Base-by-base conservation (phyloP, 2,329 filamentous ascomycete species). In the Teratosphaeria gauchensis region DNA sequence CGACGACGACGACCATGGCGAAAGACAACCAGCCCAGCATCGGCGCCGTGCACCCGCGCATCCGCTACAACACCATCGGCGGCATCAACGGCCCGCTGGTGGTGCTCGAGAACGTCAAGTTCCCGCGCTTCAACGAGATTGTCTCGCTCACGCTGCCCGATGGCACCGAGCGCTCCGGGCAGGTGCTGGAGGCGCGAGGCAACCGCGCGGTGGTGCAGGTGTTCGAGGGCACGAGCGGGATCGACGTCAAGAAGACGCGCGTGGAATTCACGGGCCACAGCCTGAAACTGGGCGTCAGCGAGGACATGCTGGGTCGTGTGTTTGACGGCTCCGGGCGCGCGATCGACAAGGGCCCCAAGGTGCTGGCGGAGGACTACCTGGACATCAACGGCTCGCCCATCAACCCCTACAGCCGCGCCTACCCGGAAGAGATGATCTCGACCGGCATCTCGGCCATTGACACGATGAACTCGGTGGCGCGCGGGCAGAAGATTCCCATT, bases 341-440 rank as follows among this genome's bases (percentile, higher is more conserved):
- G 68, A 99, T 99, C 75, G 94, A 99, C 80, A 99, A 97, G 80
- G 94, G 95, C 57, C 94, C 94, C 62, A 97, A 96, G 80, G 94
- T 99, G 70, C 80, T 99, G 65, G 92, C 94, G 56, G 94, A 99
- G 77, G 94, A 99, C 70, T 99, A 95, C 76, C 82, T 99, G 68
- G 95, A 99, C 75, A 99, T 99, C 80, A 99, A 99, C 81, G 94
- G 94, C 73, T 69, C 94, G 87, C 92, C 94, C 61, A 99, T 99
- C 79, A 99, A 99, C 80, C 94, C 94, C 62, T 97, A 94, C 80
- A 92, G 92, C 62, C 86, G 94, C 81, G 92, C 96, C 67, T 99
- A 99, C 74, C 94, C 94, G 71, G 94, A 99, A 80, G 95, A 99
- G 79, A 99, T 99, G 92, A 97, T 99, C 71, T 94, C 92, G 38